Conservation (phyloP, 164 flowering plant species). For the Piper betle region DNA sequence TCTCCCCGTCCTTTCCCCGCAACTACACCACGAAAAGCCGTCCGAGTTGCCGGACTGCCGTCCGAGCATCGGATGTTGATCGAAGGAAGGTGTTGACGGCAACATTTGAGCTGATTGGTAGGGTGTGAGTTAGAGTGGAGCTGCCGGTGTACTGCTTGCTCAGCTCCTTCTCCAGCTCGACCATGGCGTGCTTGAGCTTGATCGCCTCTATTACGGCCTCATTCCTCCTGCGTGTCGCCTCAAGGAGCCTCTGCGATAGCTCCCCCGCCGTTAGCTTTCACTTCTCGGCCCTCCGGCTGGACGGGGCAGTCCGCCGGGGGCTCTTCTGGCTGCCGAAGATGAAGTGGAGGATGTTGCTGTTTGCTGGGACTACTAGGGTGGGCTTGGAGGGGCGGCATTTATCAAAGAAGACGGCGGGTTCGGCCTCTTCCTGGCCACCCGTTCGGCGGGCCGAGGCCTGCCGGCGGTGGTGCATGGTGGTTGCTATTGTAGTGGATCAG, state of each 20-base stretch:
- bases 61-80: slow-evolving; percentile 49
- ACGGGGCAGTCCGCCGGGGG: slow-evolving; percentile 22
- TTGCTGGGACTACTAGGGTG: neutral
- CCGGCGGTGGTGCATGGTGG: neutral
- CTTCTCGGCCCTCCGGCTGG: slow-evolving; percentile 42
- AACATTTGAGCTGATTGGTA: slow-evolving; percentile 2
- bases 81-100: slow-evolving; percentile 43
- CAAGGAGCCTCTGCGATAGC: slow-evolving; percentile 65
- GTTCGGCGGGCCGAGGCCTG: neutral
- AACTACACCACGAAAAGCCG: slow-evolving; percentile 49
- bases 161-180: slow-evolving; percentile 83
- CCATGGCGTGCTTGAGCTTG: slow-evolving; percentile 58
- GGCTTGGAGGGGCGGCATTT: neutral
- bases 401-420: slow-evolving; percentile 18
- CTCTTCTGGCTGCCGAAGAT: slow-evolving; percentile 41
- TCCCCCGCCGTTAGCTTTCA: slow-evolving; percentile 63
- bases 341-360: slow-evolving; percentile 45
- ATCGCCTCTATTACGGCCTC: slow-evolving; percentile 78
- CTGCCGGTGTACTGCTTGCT: slow-evolving; percentile 72
- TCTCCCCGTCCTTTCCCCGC: slow-evolving; percentile 36
- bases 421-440: slow-evolving; percentile 11
- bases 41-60: slow-evolving; percentile 41
- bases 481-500: too few species aligned
- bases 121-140: slow-evolving; percentile 32
- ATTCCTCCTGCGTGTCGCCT: slow-evolving; percentile 57